These are phyloP conservation scores for Sclerotinia sclerotiorum DNA, from an alignment of 2,329 filamentous ascomycete species.

Conservation along the genomic window DNA sequence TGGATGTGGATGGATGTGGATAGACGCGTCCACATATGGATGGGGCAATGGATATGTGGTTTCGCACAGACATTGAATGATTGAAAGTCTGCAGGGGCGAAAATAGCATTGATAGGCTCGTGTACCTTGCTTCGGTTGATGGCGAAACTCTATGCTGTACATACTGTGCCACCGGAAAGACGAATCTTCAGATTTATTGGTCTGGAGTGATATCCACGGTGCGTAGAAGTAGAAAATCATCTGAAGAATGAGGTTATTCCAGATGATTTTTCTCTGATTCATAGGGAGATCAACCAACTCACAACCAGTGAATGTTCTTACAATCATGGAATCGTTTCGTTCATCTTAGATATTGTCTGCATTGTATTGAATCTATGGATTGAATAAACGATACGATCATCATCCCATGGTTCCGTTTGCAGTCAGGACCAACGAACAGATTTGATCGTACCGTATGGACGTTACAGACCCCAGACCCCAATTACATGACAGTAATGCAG, in stretches of 20 bases:
- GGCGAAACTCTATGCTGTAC: constrained; percentile 9
- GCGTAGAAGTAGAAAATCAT: no score
- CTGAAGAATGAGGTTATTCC: background rate
- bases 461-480: no score
- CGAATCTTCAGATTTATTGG: constrained; percentile 7
- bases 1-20: background rate
- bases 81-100: constrained; percentile 1
- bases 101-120: background rate
- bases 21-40: background rate
- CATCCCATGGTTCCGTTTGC: background rate
- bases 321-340: constrained; percentile 4
- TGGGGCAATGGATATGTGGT: background rate
- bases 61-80: constrained; percentile 14
- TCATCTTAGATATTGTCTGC: background rate
- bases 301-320: background rate
- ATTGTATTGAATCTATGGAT: background rate
- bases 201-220: constrained; percentile 10
- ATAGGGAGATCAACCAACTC: background rate
- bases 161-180: constrained; percentile 9
- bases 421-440: background rate
- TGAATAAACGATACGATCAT: background rate
- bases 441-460: no score
- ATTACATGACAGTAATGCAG: background rate
- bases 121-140: constrained; percentile 14
- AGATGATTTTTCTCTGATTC: background rate